These are phyloP conservation scores for Cyberlindnera mrakii DNA, from an alignment of 805 yeast genomes.

Conservation along the genomic window DNA sequence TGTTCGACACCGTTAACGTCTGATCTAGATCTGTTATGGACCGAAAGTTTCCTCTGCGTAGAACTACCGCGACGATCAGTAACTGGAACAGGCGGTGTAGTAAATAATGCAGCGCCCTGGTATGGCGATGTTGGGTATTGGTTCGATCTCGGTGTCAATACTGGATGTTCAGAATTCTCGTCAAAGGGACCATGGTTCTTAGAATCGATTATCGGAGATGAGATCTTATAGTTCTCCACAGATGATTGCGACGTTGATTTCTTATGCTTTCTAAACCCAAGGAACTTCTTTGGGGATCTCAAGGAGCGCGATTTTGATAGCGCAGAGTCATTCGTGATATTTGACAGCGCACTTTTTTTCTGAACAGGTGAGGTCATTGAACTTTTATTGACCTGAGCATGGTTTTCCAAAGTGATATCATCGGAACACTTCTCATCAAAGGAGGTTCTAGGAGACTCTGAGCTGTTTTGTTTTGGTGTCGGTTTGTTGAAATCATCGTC, in stretches of 20 bases:
- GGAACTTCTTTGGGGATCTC: constrained; percentile 23
- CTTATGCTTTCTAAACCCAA: constrained; percentile 21
- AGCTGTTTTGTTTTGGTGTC: background rate
- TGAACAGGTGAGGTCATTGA: background rate
- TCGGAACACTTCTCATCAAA: background rate
- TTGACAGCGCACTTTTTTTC: constrained; percentile 1
- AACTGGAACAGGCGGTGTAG: constrained; percentile 24
- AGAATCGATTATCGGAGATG: constrained; percentile 18
- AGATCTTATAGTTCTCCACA: constrained; percentile 18
- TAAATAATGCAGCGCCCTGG: constrained; percentile 21
- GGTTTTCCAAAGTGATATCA: no score
- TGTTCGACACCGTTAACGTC: constrained; percentile 14
- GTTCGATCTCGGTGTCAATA: constrained; percentile 10
- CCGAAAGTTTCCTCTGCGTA: constrained; percentile 5
- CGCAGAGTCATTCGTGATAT: background rate
- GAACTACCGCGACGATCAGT: background rate
- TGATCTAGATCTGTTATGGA: constrained; percentile 14
- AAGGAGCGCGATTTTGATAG: constrained; percentile 16
- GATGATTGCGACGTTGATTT: constrained; percentile 22
- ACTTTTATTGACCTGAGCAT: background rate
- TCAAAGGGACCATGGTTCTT: constrained; percentile 4
- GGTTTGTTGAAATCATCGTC: constrained; percentile 10
- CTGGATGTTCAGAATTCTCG: background rate
- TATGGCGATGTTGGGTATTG: constrained; percentile 11
- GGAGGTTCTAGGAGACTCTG: background rate